Base-by-base conservation (phyloP, 1,284 basidiomycete species). In the Rhodotorula sp. region DNA sequence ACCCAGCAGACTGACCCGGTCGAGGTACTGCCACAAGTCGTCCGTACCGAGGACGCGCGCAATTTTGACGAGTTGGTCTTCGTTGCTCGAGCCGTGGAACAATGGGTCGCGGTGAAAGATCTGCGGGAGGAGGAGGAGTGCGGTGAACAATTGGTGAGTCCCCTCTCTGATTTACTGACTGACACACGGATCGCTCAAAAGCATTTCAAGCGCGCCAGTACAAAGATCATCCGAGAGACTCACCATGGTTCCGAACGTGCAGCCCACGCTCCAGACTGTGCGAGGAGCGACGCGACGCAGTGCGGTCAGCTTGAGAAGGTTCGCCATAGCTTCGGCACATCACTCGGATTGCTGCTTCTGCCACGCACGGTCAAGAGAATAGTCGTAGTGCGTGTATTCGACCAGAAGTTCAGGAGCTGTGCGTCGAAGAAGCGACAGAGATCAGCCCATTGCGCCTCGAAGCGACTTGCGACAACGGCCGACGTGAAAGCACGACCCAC, bases 31-130 rank as follows among this genome's bases (percentile, higher is more conserved):
- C 81, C 93, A 97, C 29, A 99, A 84, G 79, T 95, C 95, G 78
- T 98, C 96, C 8, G 96, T 98, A 29, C 96, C 96, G 65, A 99
- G 86, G 62, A 99, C 95, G 83, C 97, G 97, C 70, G 93, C 90
- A 76, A 99, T 99, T 85, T 97, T 98, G 79, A 98, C 96, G 62
- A 99, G 85, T 81, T 99, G 96, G 83, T 99, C 97, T 80, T 96
- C 97, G 82, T 99, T 99, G 51, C 52, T 39, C 23, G 39, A 14
- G 46, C 96, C 96, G 80, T 99, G 96, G 88, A 99, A 99, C 85
- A 99, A 97, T 20, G 96, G 96, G 81, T 99, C 96, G 83, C 98
- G 98, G 77, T 96, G 89, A 88, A 99, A 98, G 80, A 99, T 99
- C 93, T 96, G 78, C 10, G 10, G 12, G 39, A 43, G 39, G 39